Conservation (phyloP, 2,329 filamentous ascomycete species). For the Penicillium sp. region DNA sequence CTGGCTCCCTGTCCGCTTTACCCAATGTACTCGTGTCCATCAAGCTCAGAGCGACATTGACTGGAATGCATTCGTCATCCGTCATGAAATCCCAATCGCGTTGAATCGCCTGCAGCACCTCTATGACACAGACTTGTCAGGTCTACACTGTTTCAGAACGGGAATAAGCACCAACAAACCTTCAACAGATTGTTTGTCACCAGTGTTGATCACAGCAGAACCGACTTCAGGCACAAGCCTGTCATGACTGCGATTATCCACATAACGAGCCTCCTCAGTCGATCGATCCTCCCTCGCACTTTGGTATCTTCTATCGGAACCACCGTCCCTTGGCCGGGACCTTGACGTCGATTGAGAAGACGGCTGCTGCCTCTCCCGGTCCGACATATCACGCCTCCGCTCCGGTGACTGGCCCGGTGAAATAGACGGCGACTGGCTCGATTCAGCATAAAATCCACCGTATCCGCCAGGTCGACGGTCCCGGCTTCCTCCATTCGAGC, state of each 20-base stretch:
- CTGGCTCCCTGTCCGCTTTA: slow-evolving; percentile 80
- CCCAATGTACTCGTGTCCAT: slow-evolving; percentile 93
- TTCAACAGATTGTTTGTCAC: slow-evolving; percentile 39
- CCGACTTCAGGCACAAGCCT: slow-evolving; percentile 18
- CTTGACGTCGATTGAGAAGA: slow-evolving; percentile 30
- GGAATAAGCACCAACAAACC: slow-evolving; percentile 23
- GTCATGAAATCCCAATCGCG: slow-evolving; percentile 92
- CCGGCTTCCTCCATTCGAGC: slow-evolving; percentile 22
- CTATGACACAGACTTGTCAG: slow-evolving; percentile 30
- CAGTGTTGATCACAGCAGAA: slow-evolving; percentile 9
- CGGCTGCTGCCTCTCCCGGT: slow-evolving; percentile 30
- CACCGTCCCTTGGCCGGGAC: slow-evolving; percentile 36
- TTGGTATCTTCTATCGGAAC: slow-evolving; percentile 27
- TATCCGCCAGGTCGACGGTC: slow-evolving; percentile 46
- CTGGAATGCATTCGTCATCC: slow-evolving; percentile 81
- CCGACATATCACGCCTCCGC: slow-evolving; percentile 31
- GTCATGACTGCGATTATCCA: slow-evolving; percentile 22
- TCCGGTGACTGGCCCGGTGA: slow-evolving; percentile 32
- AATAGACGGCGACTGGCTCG: slow-evolving; percentile 28
- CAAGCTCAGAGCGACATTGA: slow-evolving; percentile 91
- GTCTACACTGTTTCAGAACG: background rate
- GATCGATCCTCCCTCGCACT: slow-evolving; percentile 28
- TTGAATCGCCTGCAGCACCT: slow-evolving; percentile 78
- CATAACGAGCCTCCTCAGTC: slow-evolving; percentile 24
- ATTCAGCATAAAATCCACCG: slow-evolving; percentile 43